Evolutionary conservation across 148 eudicot species (phyloP), one percentile per base, ranked within the genome.

Genomic region (Oxyria digyna): DNA sequence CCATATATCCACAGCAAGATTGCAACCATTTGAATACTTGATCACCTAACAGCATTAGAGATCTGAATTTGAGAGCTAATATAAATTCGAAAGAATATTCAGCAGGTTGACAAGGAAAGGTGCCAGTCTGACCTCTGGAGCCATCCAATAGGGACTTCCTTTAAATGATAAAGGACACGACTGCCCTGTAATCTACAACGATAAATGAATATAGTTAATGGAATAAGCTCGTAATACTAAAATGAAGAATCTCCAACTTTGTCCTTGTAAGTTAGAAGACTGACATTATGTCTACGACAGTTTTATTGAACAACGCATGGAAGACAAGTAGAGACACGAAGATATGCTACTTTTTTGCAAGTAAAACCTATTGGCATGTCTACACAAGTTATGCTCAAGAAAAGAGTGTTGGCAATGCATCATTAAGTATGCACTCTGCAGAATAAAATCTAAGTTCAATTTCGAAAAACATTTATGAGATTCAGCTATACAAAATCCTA

Each of bases 101-200:
- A 62, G 9, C 35, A 17, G 14, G 24, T 32, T 32, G 42, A 15
- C 14, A 37, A n/a, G 17, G 12, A 7, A 27, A 1, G 38, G 73
- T 20, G 24, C 37, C 17, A 62, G 73, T 21, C 82, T 66, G 21
- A 91, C 97, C 96, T 91, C 97, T 26, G 96, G 97, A 54, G 98
- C 98, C 98, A 93, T 93, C 98, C 98, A 93, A 71, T 93, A 87
- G 41, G 98, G 98, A 71, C 98, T 89, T 74, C 95, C 98, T 76
- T 89, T 93, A 65, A 93, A 83, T 57, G 98, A 93, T 72, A 87
- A 71, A 40, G 96, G 89, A 77, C 94, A 86, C 13, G 94, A 78
- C 69, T 87, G 91, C 69, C 96, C 96, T 38, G 89, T 82, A 55
- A 93, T 87, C 98, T 93, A 84, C 79, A 79, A 69, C 13, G 45